These are phyloP conservation scores for Oxyria digyna DNA, from an alignment of 148 eudicot species.

Conservation along the genomic window DNA sequence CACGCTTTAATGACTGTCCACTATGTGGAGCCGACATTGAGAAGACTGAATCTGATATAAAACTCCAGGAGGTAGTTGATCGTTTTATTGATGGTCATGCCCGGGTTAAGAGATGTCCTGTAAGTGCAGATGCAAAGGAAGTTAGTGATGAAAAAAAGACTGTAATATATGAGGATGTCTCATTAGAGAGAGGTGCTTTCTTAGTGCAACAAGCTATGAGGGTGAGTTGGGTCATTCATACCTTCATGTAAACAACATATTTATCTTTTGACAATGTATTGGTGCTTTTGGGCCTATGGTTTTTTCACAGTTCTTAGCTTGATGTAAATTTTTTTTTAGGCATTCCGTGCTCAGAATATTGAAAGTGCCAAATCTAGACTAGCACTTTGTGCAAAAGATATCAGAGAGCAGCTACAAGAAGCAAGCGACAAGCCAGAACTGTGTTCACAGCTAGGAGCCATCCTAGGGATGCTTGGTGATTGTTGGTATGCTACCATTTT, in stretches of 20 bases:
- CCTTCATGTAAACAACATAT: not conserved
- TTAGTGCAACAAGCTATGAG: conserved; percentile 98
- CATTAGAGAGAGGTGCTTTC: conserved; percentile 88
- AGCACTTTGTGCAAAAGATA: conserved; percentile 65
- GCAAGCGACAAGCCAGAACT: conserved; percentile 60
- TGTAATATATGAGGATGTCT: conserved; percentile 93
- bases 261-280: not conserved
- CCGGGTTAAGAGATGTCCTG: conserved; percentile 75
- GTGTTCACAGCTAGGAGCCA: conserved; percentile 92
- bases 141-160: conserved; percentile 46
- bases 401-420: conserved; percentile 64
- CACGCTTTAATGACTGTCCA: conserved; percentile 90
- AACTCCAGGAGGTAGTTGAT: conserved; percentile 86
- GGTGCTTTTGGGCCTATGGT: not conserved
- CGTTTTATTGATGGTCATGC: conserved; percentile 97
- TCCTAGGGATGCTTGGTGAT: conserved; percentile 91
- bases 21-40: conserved; percentile 95
- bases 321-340: conserved; percentile 29
- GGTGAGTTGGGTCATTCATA: conserved; percentile 35
- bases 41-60: conserved; percentile 60
- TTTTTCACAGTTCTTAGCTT: not conserved
- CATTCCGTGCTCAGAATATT: conserved; percentile 81
- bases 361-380: conserved; percentile 97
- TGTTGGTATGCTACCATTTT: conserved; percentile 51
- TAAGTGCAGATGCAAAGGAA: conserved; percentile 35